These are phyloP conservation scores for Amanita molliuscula DNA, from an alignment of 768 basidiomycete species.

Conservation along the genomic window DNA sequence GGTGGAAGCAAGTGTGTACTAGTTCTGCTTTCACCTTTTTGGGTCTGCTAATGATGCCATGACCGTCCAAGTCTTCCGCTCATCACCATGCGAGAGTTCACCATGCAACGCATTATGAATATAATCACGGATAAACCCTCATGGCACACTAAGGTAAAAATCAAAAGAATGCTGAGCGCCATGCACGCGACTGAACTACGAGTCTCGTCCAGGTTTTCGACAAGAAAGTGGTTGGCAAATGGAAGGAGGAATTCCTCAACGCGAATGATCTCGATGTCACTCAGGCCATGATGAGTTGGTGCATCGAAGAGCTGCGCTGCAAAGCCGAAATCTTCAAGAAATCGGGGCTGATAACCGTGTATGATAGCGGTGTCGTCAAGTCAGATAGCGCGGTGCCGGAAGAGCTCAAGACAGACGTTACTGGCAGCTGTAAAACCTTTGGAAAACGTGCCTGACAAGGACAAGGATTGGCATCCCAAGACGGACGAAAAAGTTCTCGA, in stretches of 20 bases:
- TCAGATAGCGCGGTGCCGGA: slow-evolving; percentile 20
- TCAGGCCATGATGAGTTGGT: slow-evolving; percentile 10
- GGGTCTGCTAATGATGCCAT: too few species aligned
- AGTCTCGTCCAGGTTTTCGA: neutral
- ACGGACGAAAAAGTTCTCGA: slow-evolving; percentile 4
- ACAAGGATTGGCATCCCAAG: slow-evolving; percentile 3
- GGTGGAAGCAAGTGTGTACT: too few species aligned
- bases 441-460: neutral
- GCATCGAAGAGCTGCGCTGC: slow-evolving; percentile 15
- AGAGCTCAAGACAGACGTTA: neutral
- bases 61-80: slow-evolving; percentile 4
- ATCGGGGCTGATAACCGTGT: slow-evolving; percentile 2
- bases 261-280: slow-evolving; percentile 7
- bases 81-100: slow-evolving; percentile 20
- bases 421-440: neutral
- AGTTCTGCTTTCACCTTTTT: too few species aligned
- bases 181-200: neutral
- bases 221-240: slow-evolving; percentile 1
- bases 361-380: slow-evolving; percentile 14
- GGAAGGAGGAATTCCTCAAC: slow-evolving; percentile 1
- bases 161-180: neutral
- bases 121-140: slow-evolving; percentile 22
- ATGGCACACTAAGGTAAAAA: slow-evolving; percentile 21
- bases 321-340: slow-evolving; percentile 9
- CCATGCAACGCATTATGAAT: slow-evolving; percentile 27